Conservation (phyloP, 2,329 filamentous ascomycete species). For the Claviceps capensis region DNA sequence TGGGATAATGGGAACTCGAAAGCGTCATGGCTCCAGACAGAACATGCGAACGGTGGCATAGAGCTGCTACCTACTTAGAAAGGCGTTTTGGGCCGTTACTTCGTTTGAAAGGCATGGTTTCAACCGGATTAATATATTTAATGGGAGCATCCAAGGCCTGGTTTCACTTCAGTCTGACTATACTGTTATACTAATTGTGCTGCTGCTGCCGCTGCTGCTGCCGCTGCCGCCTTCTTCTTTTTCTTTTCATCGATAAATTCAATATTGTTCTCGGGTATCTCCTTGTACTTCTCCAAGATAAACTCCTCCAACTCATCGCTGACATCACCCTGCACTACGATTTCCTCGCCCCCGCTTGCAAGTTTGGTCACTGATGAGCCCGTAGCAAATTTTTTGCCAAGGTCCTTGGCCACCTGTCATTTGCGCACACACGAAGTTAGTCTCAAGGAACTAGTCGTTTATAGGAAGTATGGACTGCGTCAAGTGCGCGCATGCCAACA, state of each 20-base stretch:
- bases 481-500: neutral
- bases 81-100: neutral
- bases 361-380: slow-evolving; percentile 86
- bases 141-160: slow-evolving; percentile 1
- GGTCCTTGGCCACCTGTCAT: slow-evolving; percentile 64
- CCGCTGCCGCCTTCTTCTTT: slow-evolving; percentile 42
- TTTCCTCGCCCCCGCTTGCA: slow-evolving; percentile 78
- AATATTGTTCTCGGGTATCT: slow-evolving; percentile 89
- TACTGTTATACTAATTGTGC: no score
- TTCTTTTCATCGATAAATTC: slow-evolving; percentile 94
- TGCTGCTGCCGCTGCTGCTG: neutral
- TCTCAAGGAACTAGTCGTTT: neutral
- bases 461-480: no score
- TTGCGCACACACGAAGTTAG: neutral
- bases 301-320: slow-evolving; percentile 92
- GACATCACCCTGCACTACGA: slow-evolving; percentile 93
- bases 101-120: neutral
- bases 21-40: neutral
- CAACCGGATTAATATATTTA: neutral
- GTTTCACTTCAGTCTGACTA: neutral
- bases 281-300: slow-evolving; percentile 73
- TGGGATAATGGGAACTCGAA: neutral
- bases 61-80: neutral
- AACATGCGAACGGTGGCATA: neutral
- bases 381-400: slow-evolving; percentile 97